Base-by-base conservation (phyloP, 2,329 filamentous ascomycete species). In the Allantophomopsis lycopodina region DNA sequence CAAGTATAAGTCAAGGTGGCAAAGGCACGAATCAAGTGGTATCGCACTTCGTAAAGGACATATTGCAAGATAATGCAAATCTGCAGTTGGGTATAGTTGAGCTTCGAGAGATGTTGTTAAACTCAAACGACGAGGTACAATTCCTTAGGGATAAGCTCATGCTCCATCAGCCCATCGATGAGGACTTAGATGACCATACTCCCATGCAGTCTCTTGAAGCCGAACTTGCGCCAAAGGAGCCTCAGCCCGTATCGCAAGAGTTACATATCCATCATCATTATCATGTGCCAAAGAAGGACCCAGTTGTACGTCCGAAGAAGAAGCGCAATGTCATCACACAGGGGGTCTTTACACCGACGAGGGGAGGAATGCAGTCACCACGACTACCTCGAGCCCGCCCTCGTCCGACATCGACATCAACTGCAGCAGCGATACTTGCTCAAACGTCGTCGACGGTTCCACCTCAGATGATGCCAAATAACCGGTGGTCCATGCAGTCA, bases 221-320 rank as follows among this genome's bases (percentile, higher is more conserved):
- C 33, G 88, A 95, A 57, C 68, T 93, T 17, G 73, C 71, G 32
- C 60, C 65, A 15, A 64, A 65, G 37, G 61, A 54, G 38, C 54
- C 55, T 18, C 52, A 46, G 13, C 41, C 54, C 30, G 44, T 71
- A 2, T 79, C 81, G 0, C 81, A 84, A 51, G 84, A 91, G 51
- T 64, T 95, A 12, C 89, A 95, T 51, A 83, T 96, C 35, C 89
- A 96, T 53, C 88, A 96, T 52, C 89, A 96, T 55, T 94, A 94
- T 54, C 87, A 95, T 48, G 73, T 79, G 10, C 64, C 76, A 1
- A 62, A 70, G 39, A 79, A 76, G 55, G 65, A 71, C 15, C 77
- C 83, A 42, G 53, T 57, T 13, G 72, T 73, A 48, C 77, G 77
- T 43, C 65, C 73, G 7, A 84, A 77, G 61, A 93, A 85, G 62